Evolutionary conservation across 306 rosid genomes (phyloP), one percentile per base, ranked within the genome.

Genomic region (Luffa aegyptiaca): DNA sequence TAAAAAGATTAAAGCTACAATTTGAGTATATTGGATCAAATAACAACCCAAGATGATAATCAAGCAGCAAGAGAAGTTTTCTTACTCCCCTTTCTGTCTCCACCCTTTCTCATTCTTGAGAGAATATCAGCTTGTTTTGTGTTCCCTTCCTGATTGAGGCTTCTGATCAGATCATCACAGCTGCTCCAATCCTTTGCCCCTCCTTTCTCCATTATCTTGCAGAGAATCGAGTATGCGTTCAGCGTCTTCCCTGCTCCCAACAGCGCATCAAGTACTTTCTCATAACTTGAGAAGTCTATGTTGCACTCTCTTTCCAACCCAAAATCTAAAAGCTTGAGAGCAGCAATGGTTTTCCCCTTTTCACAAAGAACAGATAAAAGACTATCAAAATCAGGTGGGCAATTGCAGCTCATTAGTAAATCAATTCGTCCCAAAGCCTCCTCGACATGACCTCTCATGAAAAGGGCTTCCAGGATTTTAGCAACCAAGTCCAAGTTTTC

Each of bases 51-150:
- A 21, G 21, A 53, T 56, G 58, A 45, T 82, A 62, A 77, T 88
- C 81, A 92, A 70, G 84, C 56, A 41, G 85, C 86, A 63, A 59
- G 53, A 69, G 79, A 58, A 78, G 84, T 83, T 84, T 85, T 86
- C 76, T 84, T 88, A 84, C 86, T 88, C 76, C 88, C 88, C 77
- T 85, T 91, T 77, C 53, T 80, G 78, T 84, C 83, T 55, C 82
- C 87, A 78, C 80, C 90, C 81, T 84, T 90, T 10, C 87, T 88
- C 97, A 88, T 87, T 87, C 98, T 88, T 33, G 93, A 91, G 75
- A 94, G 90, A 74, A 92, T 55, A 81, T 92, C 98, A 5, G 97
- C 97, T 88, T 92, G 98, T 86, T 92, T 94, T 77, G 98, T 91
- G 90, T 94, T 91, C 58, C 98, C 98, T 78, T 92, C 97, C 81